Evolutionary conservation across 345 rosid species (phyloP).

Genomic region (Erysimum cheiranthoides): DNA sequence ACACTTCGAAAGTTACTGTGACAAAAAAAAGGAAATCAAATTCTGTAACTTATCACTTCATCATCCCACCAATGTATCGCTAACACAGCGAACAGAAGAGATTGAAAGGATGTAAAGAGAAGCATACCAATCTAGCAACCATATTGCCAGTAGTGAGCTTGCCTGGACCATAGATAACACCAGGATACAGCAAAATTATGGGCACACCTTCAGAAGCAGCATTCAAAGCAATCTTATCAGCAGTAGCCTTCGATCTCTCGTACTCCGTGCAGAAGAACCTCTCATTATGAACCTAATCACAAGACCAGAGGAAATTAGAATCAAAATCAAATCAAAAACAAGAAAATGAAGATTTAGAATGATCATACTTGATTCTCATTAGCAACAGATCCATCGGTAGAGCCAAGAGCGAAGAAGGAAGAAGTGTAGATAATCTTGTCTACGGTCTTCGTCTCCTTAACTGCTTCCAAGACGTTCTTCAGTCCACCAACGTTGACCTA

Average conservation of each 20-base stretch:
- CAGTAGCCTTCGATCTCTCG: slow-evolving; percentile 74
- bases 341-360: background rate
- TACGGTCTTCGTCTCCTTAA: slow-evolving; percentile 56
- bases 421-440: slow-evolving; percentile 82
- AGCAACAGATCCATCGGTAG: slow-evolving; percentile 80
- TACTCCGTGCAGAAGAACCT: slow-evolving; percentile 80
- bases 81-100: background rate
- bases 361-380: slow-evolving; percentile 69
- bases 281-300: slow-evolving; percentile 60
- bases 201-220: slow-evolving; percentile 80
- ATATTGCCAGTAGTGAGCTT: slow-evolving; percentile 81
- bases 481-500: slow-evolving; percentile 90
- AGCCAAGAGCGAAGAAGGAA: slow-evolving; percentile 88
- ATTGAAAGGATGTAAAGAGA: background rate
- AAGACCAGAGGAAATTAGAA: slow-evolving; percentile 27
- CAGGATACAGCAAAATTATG: slow-evolving; percentile 73
- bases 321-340: background rate
- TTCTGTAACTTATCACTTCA: slow-evolving; percentile 7
- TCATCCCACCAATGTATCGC: background rate
- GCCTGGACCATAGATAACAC: slow-evolving; percentile 86
- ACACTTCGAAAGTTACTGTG: background rate
- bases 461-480: slow-evolving; percentile 73
- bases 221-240: slow-evolving; percentile 76
- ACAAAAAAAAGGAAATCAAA: slow-evolving; percentile 12
- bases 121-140: slow-evolving; percentile 72